Percentiles rank a stretch among this genome's conserved stretches.
Evolutionary conservation across 169 alveolate genomes (phyloP).

Genomic region (Eimeria zaria): DNA sequence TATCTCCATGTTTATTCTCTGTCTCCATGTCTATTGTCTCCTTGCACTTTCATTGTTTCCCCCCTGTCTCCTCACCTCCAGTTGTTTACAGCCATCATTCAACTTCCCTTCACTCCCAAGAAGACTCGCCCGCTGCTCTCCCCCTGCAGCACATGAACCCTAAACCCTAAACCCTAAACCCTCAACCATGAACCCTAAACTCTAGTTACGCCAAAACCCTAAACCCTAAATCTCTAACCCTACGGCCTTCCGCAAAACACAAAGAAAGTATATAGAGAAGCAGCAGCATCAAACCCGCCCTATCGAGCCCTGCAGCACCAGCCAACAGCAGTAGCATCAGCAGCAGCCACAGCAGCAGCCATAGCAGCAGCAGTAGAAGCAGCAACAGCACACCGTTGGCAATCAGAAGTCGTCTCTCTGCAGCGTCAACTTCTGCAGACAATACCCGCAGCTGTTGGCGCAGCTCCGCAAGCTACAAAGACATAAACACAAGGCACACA

Average conservation of each 20-base stretch:
- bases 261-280: background rate
- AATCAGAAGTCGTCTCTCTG: background rate
- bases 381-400: background rate
- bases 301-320: background rate
- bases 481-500: background rate
- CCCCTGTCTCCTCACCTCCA: background rate
- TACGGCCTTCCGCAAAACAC: background rate
- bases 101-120: conserved; percentile 13
- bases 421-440: conserved; percentile 35
- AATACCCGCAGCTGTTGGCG: conserved; percentile 3
- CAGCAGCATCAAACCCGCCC: background rate
- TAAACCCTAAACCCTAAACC: background rate
- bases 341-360: background rate
- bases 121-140: background rate
- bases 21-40: background rate
- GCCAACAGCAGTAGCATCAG: background rate
- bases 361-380: background rate
- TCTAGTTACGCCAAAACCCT: background rate
- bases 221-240: background rate
- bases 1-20: background rate
- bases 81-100: conserved; percentile 37
- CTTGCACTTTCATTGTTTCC: background rate
- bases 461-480: background rate
- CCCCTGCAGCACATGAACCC: background rate
- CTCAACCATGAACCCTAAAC: background rate